A percentile compares a stretch with the other conserved stretches of the same genome.
These are phyloP conservation scores for Aspergillus costaricaensis DNA, from an alignment of 2,329 filamentous ascomycete species.

Conservation along the genomic window DNA sequence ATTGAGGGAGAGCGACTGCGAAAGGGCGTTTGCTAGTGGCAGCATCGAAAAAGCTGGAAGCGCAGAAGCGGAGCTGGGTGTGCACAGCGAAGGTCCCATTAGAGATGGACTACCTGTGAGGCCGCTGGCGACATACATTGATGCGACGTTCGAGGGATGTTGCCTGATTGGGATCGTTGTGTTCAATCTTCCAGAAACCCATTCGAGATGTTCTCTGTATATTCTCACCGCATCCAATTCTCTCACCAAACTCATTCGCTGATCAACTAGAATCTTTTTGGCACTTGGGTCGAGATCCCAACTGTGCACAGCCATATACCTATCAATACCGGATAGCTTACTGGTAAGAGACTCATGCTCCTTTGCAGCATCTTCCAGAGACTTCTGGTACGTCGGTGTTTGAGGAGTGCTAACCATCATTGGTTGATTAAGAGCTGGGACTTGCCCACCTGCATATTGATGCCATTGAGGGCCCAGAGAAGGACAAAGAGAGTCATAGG, in stretches of 20 bases:
- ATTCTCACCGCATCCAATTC: slow-evolving; percentile 40
- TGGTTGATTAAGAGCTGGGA: slow-evolving; percentile 15
- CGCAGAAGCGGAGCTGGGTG: neutral
- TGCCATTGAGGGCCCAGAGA: slow-evolving; percentile 12
- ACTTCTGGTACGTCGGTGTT: slow-evolving; percentile 22
- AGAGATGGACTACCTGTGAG: neutral
- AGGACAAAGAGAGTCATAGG: slow-evolving; percentile 16
- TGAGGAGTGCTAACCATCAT: slow-evolving; percentile 10
- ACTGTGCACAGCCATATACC: slow-evolving; percentile 41
- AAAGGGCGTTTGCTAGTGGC: neutral
- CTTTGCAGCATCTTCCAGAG: slow-evolving; percentile 33
- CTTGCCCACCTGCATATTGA: slow-evolving; percentile 6
- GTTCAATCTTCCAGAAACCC: slow-evolving; percentile 20
- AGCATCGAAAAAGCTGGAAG: neutral
- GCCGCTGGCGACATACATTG: slow-evolving; percentile 2
- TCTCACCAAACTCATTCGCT: slow-evolving; percentile 39
- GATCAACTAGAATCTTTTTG: slow-evolving; percentile 39
- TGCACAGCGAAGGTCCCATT: neutral
- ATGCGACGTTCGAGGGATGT: neutral
- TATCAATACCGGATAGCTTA: slow-evolving; percentile 40
- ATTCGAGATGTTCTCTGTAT: slow-evolving; percentile 39
- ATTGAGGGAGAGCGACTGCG: neutral
- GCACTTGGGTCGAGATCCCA: slow-evolving; percentile 39
- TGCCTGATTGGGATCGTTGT: slow-evolving; percentile 5
- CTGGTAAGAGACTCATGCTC: slow-evolving; percentile 33